Evolutionary conservation across 129 eudicot genomes (phyloP), one percentile per base, ranked within the genome.

Genomic region (Deinandra increscens): DNA sequence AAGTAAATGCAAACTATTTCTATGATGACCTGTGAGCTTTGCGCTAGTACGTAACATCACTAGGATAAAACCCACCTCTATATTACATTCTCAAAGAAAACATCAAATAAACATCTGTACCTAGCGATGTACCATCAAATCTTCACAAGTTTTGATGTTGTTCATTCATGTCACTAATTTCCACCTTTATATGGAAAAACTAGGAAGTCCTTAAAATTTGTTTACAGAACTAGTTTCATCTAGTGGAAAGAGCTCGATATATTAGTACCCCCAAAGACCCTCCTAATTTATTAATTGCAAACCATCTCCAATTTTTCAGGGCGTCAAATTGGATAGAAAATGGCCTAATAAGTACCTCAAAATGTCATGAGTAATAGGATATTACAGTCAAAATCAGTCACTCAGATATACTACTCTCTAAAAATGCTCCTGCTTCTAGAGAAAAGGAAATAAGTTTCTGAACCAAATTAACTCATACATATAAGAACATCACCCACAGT

Each of bases 151-250:
- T 4, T 45, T 1, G n/a, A 45, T 4, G 7, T 0, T 38, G 43
- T 9, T 38, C 43, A 5, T n/a, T 45, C 9, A 13, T 9, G 51
- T 45, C 17, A 45, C 51, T 49, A 49, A 15, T 7, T 15, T 19
- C 31, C 0, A 23, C 37, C 50, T 69, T 53, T 53, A 45, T 17
- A 13, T 34, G 6, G 36, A 44, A 69, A 18, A 53, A 19, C 22
- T 69, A 51, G 41, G 72, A 46, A 31, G 49, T 68, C 46, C 61
- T 22, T 5, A 45, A 66, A 23, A 26, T 4, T 45, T 66, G 12
- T 42, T 46, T 45, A 38, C 14, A 37, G 0, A 36, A 20, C 58
- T 37, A 36, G 17, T 2, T 51, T 22, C 20, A 9, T 19, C 13
- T 15, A 9, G 14, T 34, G 18, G 37, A 36, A 11, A 50, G n/a